A percentile compares a stretch with the other conserved stretches of the same genome.
Conservation (phyloP, 1,284 basidiomycete species). For the Anthracocystis panici-leucophaei region DNA sequence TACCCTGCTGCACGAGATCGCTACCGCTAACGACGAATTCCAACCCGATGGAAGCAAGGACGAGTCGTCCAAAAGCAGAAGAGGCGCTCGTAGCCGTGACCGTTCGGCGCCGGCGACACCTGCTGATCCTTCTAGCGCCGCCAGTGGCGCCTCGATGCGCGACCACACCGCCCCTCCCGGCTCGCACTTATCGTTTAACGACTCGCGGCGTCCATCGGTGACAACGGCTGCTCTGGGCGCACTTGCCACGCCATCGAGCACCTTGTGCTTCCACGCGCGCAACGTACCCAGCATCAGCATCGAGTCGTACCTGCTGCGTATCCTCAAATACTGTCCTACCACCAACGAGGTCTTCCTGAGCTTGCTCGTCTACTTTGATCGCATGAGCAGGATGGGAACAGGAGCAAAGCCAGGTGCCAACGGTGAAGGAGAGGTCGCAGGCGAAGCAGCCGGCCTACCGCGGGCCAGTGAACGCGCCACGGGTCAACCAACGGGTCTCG, state of each 20-base stretch:
- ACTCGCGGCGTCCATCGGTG: constrained; percentile 55
- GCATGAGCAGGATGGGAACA: constrained; percentile 77
- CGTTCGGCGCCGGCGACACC: constrained; percentile 31
- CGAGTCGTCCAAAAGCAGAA: constrained; percentile 27
- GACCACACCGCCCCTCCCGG: constrained; percentile 34
- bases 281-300: constrained; percentile 95
- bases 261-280: constrained; percentile 92
- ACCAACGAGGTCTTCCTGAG: constrained; percentile 97
- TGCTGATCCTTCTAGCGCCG: constrained; percentile 5
- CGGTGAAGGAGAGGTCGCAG: constrained; percentile 45
- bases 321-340: constrained; percentile 97
- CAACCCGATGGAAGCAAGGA: constrained; percentile 53
- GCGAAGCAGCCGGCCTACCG: constrained; percentile 53
- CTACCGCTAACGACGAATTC: constrained; percentile 83
- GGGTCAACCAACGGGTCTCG: constrained; percentile 9
- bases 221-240: constrained; percentile 84
- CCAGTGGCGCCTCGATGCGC: constrained; percentile 6
- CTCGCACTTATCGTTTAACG: constrained; percentile 53
- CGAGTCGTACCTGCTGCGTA: constrained; percentile 92
- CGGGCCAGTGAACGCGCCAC: constrained; percentile 38
- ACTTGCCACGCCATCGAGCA: constrained; percentile 81
- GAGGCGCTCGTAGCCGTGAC: constrained; percentile 29
- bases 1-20: constrained; percentile 88
- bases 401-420: constrained; percentile 54
- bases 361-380: constrained; percentile 94